phyloP scores from a whole-genome alignment of 2,329 filamentous ascomycete genomes.

The Coleophoma cylindrospora region DNA sequence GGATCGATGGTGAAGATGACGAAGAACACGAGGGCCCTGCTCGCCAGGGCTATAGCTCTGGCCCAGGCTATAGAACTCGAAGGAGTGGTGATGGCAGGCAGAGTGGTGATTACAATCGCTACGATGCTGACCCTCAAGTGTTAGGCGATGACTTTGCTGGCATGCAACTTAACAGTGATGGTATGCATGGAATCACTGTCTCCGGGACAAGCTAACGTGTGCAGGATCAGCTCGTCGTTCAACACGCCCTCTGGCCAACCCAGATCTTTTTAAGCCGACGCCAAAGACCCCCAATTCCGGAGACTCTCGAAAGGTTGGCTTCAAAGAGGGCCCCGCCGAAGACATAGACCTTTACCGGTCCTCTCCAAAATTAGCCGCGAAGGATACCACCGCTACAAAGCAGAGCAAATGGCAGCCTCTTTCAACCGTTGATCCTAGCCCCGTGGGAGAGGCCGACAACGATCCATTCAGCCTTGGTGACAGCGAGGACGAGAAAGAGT shows the following conservation, averaged over 20 bases:
- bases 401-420: slow-evolving; percentile 96
- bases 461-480: slow-evolving; percentile 96
- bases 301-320: slow-evolving; percentile 45
- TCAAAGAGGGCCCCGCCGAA: slow-evolving; percentile 55
- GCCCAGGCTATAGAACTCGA: slow-evolving; percentile 34
- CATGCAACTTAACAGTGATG: slow-evolving; percentile 57
- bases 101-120: slow-evolving; percentile 85
- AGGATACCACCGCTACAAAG: slow-evolving; percentile 55
- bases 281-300: slow-evolving; percentile 35
- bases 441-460: slow-evolving; percentile 80
- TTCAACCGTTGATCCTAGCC: slow-evolving; percentile 76
- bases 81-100: slow-evolving; percentile 61
- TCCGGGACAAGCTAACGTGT: slow-evolving; percentile 2
- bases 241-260: slow-evolving; percentile 66
- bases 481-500: slow-evolving; percentile 85
- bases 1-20: slow-evolving; percentile 83
- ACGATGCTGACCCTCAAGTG: slow-evolving; percentile 90
- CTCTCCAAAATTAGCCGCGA: slow-evolving; percentile 50
- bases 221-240: slow-evolving; percentile 50
- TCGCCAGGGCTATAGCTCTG: slow-evolving; percentile 27
- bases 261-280: slow-evolving; percentile 72
- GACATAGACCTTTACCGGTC: slow-evolving; percentile 77
- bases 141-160: slow-evolving; percentile 83
- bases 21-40: slow-evolving; percentile 31
- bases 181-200: slow-evolving; percentile 36